Percentiles rank a stretch among this genome's conserved stretches.
Evolutionary conservation across 2,329 filamentous ascomycete genomes (phyloP).

Genomic region (Emmonsiellopsis sp.): DNA sequence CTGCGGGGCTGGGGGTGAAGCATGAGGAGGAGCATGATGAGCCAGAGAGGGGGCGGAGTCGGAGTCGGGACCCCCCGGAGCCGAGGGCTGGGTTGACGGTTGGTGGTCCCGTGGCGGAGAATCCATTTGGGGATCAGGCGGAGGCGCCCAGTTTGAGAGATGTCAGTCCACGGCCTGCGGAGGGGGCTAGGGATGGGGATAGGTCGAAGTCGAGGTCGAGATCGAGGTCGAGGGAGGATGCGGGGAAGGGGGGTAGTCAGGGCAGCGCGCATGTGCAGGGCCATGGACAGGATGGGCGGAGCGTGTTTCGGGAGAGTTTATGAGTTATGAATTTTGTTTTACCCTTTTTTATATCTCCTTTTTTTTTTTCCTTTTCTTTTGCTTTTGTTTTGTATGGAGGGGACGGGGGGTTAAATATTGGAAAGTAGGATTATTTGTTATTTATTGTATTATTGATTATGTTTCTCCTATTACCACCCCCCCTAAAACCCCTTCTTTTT

Average conservation of each 20-base stretch:
- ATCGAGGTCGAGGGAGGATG: neutral
- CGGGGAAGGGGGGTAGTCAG: neutral
- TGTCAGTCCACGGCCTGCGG: slow-evolving; percentile 67
- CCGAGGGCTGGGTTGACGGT: slow-evolving; percentile 26
- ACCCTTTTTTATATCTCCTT: neutral
- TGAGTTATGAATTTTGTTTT: slow-evolving; percentile 21
- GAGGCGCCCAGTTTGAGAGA: slow-evolving; percentile 56
- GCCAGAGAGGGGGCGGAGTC: slow-evolving; percentile 33
- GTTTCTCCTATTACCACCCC: neutral
- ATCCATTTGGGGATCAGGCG: slow-evolving; percentile 65
- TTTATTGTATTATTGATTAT: neutral
- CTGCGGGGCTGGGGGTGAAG: neutral
- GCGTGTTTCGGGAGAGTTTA: slow-evolving; percentile 61
- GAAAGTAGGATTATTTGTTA: neutral
- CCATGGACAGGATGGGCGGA: slow-evolving; percentile 46
- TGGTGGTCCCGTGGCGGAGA: slow-evolving; percentile 41
- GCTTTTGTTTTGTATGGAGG: neutral
- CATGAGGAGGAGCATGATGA: slow-evolving; percentile 2
- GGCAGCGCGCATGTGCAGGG: slow-evolving; percentile 18
- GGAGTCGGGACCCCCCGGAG: slow-evolving; percentile 39
- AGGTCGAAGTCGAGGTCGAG: slow-evolving; percentile 1
- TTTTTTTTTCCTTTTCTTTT: neutral
- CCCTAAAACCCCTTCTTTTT: no score
- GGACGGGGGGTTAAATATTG: neutral
- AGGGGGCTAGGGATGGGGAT: slow-evolving; percentile 31